A percentile compares a stretch with the other conserved stretches of the same genome.
phyloP scores from a whole-genome alignment of 495 filamentous ascomycete species.

The Wilcoxina mikolae region DNA sequence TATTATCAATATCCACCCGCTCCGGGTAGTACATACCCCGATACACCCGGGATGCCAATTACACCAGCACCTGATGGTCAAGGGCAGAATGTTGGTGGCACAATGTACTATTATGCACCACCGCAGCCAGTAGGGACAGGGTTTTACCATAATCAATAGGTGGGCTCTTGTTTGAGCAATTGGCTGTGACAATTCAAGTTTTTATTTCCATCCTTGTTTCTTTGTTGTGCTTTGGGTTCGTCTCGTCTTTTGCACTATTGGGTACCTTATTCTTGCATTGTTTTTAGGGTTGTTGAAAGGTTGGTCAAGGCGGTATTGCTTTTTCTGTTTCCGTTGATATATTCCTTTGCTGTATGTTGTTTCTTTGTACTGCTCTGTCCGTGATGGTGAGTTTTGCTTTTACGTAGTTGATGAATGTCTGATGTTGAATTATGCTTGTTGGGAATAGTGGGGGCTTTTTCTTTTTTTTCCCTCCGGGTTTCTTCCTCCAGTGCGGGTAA shows the following conservation, averaged over 20 bases:
- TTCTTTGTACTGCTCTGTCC: not conserved
- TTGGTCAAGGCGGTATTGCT: not conserved
- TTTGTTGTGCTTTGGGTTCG: not conserved
- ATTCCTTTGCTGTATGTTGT: not conserved
- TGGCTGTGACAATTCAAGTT: not conserved
- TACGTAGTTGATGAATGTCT: not conserved
- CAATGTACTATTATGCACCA: constrained; percentile 56
- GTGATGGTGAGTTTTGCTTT: not conserved
- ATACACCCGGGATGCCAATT: constrained; percentile 40
- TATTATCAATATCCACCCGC: constrained; percentile 48
- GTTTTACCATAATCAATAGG: not conserved
- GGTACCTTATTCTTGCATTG: not conserved
- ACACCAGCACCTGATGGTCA: constrained; percentile 36
- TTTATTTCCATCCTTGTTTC: constrained; percentile 1
- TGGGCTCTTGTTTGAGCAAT: not conserved
- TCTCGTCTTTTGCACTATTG: not conserved
- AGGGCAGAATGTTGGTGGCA: constrained; percentile 40
- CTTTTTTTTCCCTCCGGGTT: not conserved
- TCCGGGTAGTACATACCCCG: constrained; percentile 36
- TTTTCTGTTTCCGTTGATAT: not conserved
- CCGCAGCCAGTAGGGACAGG: not conserved
- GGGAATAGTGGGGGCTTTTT: not conserved
- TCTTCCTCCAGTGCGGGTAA: no score
- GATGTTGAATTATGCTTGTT: not conserved
- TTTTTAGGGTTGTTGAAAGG: not conserved